Evolutionary conservation across 495 filamentous ascomycete genomes (phyloP).

Genomic region (Tirmania nivea): DNA sequence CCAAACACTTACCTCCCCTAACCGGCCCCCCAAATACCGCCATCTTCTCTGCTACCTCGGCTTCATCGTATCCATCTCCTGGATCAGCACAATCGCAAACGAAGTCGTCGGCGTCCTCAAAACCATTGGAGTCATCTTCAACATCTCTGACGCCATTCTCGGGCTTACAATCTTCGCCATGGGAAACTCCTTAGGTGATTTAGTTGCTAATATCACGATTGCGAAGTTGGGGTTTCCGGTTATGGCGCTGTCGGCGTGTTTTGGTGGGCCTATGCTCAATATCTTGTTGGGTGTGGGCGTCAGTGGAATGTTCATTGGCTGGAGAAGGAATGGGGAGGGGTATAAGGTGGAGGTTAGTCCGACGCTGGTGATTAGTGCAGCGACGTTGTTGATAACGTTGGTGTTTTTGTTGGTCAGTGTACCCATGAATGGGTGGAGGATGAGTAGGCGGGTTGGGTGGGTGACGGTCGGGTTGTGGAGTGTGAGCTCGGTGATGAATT

Average conservation of each 20-base stretch:
- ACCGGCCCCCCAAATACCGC: slow-evolving; percentile 40
- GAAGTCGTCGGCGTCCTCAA: slow-evolving; percentile 94
- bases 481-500: slow-evolving; percentile 61
- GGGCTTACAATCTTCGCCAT: slow-evolving; percentile 94
- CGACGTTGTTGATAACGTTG: slow-evolving; percentile 62
- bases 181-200: slow-evolving; percentile 81
- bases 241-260: slow-evolving; percentile 91
- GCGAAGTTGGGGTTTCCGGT: slow-evolving; percentile 84
- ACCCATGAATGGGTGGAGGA: slow-evolving; percentile 70
- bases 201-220: slow-evolving; percentile 88
- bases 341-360: slow-evolving; percentile 69
- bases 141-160: slow-evolving; percentile 87
- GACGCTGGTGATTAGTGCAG: slow-evolving; percentile 60
- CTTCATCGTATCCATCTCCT: slow-evolving; percentile 77
- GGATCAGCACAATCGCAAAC: slow-evolving; percentile 89
- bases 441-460: slow-evolving; percentile 70
- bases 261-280: slow-evolving; percentile 94
- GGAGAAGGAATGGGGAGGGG: slow-evolving; percentile 33
- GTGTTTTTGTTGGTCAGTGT: slow-evolving; percentile 57
- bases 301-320: slow-evolving; percentile 64
- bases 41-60: slow-evolving; percentile 65
- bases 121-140: slow-evolving; percentile 73
- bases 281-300: slow-evolving; percentile 87
- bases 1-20: slow-evolving; percentile 36
- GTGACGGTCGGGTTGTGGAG: slow-evolving; percentile 64